Percentiles rank a stretch among this genome's conserved stretches.
phyloP scores from a whole-genome alignment of 331 rosid species.

The Erythrophleum ivorense region DNA sequence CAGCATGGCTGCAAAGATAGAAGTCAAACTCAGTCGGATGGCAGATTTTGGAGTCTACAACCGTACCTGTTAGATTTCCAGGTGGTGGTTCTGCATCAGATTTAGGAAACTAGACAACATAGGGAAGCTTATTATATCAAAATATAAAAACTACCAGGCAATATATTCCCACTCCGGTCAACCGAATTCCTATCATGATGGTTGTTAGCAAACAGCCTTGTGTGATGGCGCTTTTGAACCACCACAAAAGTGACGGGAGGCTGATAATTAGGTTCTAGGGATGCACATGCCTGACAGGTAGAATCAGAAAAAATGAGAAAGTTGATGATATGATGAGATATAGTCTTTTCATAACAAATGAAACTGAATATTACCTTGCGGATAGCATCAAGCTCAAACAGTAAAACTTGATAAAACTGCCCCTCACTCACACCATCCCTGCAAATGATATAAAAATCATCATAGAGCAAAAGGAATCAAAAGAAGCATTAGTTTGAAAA shows the following conservation, averaged over 20 bases:
- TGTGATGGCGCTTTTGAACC: slow-evolving; percentile 96
- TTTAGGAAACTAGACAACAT: not conserved
- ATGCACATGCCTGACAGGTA: slow-evolving; percentile 81
- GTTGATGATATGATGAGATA: not conserved
- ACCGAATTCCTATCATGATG: slow-evolving; percentile 65
- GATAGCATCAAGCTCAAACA: slow-evolving; percentile 95
- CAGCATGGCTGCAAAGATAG: slow-evolving; percentile 95
- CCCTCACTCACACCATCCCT: slow-evolving; percentile 99
- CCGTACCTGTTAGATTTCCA: slow-evolving; percentile 68
- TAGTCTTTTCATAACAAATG: not conserved
- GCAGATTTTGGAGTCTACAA: slow-evolving; percentile 94
- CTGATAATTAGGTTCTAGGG: slow-evolving; percentile 92
- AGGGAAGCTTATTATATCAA: not conserved
- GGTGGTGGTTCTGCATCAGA: slow-evolving; percentile 8
- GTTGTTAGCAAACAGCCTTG: slow-evolving; percentile 86
- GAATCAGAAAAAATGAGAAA: not conserved
- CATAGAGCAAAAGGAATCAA: not conserved
- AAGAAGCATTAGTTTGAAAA: not conserved
- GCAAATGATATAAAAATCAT: slow-evolving; percentile 27
- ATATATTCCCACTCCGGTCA: slow-evolving; percentile 91
- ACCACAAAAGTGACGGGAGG: slow-evolving; percentile 98
- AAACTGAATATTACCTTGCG: slow-evolving; percentile 58
- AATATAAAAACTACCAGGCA: slow-evolving; percentile 65
- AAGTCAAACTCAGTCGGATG: slow-evolving; percentile 96
- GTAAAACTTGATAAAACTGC: slow-evolving; percentile 89